Evolutionary conservation across 164 flowering plant species (phyloP), one percentile per base, ranked within the genome.

Genomic region (Umbilicus rupestris): DNA sequence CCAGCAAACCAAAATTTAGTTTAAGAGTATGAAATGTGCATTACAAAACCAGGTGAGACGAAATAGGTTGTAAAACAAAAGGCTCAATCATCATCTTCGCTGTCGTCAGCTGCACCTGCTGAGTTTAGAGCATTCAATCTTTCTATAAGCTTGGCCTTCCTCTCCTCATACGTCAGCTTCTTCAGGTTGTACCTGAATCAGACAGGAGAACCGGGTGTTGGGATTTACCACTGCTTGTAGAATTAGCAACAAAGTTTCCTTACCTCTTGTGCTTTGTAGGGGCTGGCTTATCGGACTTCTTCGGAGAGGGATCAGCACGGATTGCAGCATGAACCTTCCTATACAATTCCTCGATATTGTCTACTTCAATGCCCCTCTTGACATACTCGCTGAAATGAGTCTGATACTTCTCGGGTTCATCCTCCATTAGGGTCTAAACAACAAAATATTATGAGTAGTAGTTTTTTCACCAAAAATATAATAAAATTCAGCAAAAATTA

Each of bases 81-180:
- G 5, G 24, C 16, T 78, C 73, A 80, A 55, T 79, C 81, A 11
- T 74, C 84, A 8, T 64, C 66, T 42, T 64, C 50, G 15, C 80
- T 84, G 0, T 79, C 79, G 41, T 78, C 83, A 41, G 64, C 81
- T 5, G 64, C 80, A 39, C 71, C 85, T n/a, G 84, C 84, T 17
- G 82, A 67, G 75, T 86, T 86, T 37, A 86, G 75, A 35, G 85
- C 88, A 75, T 86, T 84, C 75, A 86, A 64, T 28, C 86, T 67
- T 70, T 79, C 86, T 28, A 84, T 73, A 74, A 86, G 73, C 69
- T 72, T 81, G 2, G 74, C 72, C 74, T 80, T 85, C 76, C 86
- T 78, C 70, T 85, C 80, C 69, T 83, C 90, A 30, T 80, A 85
- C 0, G 85, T 85, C 44, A 85, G 69, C 77, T 81, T 85, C 81